Base-by-base conservation (phyloP, 1,139 yeast species). In the Taiozyma sp. region DNA sequence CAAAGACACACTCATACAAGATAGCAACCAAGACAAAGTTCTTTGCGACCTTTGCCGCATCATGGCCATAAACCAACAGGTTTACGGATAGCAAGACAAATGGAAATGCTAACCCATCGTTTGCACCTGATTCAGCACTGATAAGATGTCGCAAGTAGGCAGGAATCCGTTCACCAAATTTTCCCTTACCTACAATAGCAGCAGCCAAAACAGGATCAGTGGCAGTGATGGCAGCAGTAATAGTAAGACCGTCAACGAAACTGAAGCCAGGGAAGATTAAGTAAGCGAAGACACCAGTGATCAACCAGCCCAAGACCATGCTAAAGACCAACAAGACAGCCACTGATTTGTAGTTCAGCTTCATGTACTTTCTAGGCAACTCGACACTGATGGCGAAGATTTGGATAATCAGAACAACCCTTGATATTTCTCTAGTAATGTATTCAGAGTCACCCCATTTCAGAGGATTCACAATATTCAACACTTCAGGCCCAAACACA, bases 131-230 rank as follows among this genome's bases (percentile, higher is more conserved):
- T 54, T 72, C 75, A 12, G 74, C 73, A 16, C 69, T 63, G 47
- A 72, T 65, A 23, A 72, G 54, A 48, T 65, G 54, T 47, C 67
- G 63, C 6, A 72, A 54, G 19, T 60, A 51, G 14, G 58, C 55
- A 1, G 71, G 61, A n/a, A 72, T 67, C 43, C 64, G 62, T 50
- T 72, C 70, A 4, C 76, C 74, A 54, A 72, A 74, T 48, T 66
- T 65, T 22, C 77, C 77, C 47, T 70, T 70, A 1, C 69, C 68
- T 39, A 74, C 74, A 42, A 74, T 67, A 10, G 76, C 72, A 41
- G 73, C 74, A 29, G 74, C 69, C 39, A 74, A 59, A 1, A 74
- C 76, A 1, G 78, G 79, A 57, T 74, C 78, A 0, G 78, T 74
- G 3, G 78, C 76, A 0, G 77, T 74, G 34, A 74, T 68, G 32